Evolutionary conservation across 306 rosid genomes (phyloP).

Genomic region (Acmispon strigosus): DNA sequence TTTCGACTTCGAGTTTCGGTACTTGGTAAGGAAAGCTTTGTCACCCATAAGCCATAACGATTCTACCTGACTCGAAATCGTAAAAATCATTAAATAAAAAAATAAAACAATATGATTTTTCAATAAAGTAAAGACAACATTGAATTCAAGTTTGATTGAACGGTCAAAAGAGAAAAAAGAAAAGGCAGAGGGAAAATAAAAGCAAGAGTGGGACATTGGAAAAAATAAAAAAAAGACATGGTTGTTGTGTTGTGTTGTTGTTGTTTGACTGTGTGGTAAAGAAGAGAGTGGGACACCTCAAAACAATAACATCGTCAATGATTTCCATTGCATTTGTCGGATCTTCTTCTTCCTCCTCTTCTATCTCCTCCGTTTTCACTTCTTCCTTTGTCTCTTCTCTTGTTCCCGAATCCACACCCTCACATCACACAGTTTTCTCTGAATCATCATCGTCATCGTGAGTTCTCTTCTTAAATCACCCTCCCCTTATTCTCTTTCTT

Average conservation of each 20-base stretch:
- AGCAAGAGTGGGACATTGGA: too few relatives aligned
- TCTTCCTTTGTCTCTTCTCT: constrained; percentile 10
- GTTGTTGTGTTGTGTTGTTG: constrained; percentile 13
- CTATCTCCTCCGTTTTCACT: neutral
- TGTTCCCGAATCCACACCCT: neutral
- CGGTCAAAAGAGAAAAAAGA: constrained; percentile 60
- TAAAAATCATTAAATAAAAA: too few relatives aligned
- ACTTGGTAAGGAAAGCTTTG: too few relatives aligned
- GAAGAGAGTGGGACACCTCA: constrained; percentile 17
- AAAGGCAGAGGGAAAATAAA: neutral
- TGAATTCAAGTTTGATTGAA: constrained; percentile 15
- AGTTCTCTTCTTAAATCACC: constrained; percentile 12
- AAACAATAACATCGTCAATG: constrained; percentile 13
- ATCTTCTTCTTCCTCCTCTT: neutral
- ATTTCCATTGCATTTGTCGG: constrained; percentile 18
- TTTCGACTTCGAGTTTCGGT: too few relatives aligned
- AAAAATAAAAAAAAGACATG: neutral
- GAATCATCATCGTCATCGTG: neutral
- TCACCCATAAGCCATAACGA: too few relatives aligned
- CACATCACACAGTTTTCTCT: neutral
- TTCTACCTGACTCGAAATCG: too few relatives aligned
- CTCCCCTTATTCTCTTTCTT: neutral
- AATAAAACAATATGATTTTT: neutral
- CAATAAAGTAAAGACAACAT: neutral
- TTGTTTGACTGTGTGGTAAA: constrained; percentile 31